These are phyloP conservation scores for Pulchroboletus neoregius DNA, from an alignment of 1,284 basidiomycete genomes.

Conservation along the genomic window DNA sequence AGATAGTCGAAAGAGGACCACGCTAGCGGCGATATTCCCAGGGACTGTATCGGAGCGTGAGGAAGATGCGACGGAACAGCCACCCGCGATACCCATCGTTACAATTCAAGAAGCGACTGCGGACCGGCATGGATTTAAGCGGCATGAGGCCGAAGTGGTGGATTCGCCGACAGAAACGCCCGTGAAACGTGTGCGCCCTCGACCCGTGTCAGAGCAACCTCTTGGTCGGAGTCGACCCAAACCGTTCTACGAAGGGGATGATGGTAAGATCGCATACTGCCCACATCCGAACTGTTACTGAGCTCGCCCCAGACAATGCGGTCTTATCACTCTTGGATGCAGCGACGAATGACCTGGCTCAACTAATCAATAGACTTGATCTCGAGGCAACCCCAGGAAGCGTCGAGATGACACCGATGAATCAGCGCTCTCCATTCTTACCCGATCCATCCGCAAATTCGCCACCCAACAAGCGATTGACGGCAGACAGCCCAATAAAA, in stretches of 20 bases:
- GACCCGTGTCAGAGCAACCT: slow-evolving; percentile 66
- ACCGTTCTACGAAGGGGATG: slow-evolving; percentile 52
- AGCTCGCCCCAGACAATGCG: slow-evolving; percentile 37
- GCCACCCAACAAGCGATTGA: slow-evolving; percentile 6
- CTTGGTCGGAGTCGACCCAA: slow-evolving; percentile 46
- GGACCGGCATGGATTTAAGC: slow-evolving; percentile 43
- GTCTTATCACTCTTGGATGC: slow-evolving; percentile 68
- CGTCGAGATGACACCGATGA: slow-evolving; percentile 44
- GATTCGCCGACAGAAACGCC: slow-evolving; percentile 44
- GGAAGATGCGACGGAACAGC: slow-evolving; percentile 4
- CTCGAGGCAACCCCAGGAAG: slow-evolving; percentile 67
- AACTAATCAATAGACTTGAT: slow-evolving; percentile 69
- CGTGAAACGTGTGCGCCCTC: slow-evolving; percentile 44
- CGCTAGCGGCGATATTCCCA: slow-evolving; percentile 49
- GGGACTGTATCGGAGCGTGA: slow-evolving; percentile 26
- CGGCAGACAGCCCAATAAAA: slow-evolving; percentile 41
- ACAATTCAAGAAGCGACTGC: slow-evolving; percentile 49
- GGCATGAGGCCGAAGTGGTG: slow-evolving; percentile 26
- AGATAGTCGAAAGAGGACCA: slow-evolving; percentile 46
- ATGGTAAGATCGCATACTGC: slow-evolving; percentile 29
- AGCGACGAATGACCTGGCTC: slow-evolving; percentile 72
- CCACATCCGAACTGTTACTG: slow-evolving; percentile 2
- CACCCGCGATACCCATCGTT: slow-evolving; percentile 37
- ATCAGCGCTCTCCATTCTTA: slow-evolving; percentile 24
- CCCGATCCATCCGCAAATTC: background rate